A percentile compares a stretch with the other conserved stretches of the same genome.
phyloP scores from a whole-genome alignment of 306 rosid genomes.

The Leucaena leucocephala region DNA sequence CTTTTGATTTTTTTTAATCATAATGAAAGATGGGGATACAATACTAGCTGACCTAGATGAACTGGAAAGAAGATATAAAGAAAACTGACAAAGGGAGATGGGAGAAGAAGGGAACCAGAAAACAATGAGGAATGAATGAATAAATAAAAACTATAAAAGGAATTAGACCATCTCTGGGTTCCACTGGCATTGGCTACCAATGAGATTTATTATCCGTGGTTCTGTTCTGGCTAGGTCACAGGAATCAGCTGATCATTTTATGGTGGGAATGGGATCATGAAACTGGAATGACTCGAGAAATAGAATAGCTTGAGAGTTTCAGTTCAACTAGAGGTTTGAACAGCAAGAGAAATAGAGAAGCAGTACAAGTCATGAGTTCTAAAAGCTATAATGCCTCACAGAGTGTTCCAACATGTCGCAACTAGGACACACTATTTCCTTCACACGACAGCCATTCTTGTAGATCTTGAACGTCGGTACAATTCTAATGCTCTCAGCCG shows the following conservation, averaged over 20 bases:
- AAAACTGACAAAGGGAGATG: slow-evolving; percentile 38
- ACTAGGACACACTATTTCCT: slow-evolving; percentile 78
- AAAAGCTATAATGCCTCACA: slow-evolving; percentile 70
- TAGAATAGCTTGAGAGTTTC: slow-evolving; percentile 37
- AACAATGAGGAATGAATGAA: slow-evolving; percentile 81
- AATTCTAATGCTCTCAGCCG: slow-evolving; percentile 63
- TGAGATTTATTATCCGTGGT: slow-evolving; percentile 49
- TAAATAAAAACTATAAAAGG: slow-evolving; percentile 59
- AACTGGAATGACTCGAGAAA: slow-evolving; percentile 24
- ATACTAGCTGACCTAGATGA: slow-evolving; percentile 40
- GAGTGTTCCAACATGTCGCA: slow-evolving; percentile 77
- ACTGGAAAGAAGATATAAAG: slow-evolving; percentile 3
- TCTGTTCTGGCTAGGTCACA: slow-evolving; percentile 50
- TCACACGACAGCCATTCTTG: slow-evolving; percentile 70
- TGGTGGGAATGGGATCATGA: slow-evolving; percentile 31
- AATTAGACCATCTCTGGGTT: slow-evolving; percentile 57
- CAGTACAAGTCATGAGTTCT: slow-evolving; percentile 41
- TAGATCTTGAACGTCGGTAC: slow-evolving; percentile 89
- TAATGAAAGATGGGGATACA: slow-evolving; percentile 37
- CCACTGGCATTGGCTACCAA: slow-evolving; percentile 54
- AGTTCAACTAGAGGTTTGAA: slow-evolving; percentile 33
- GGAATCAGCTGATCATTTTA: slow-evolving; percentile 45
- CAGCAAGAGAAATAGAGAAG: slow-evolving; percentile 33
- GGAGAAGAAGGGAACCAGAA: slow-evolving; percentile 58
- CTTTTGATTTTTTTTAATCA: background rate